Conservation (phyloP, 139 green algal genomes). For the Zygnema circumcarinatum region DNA sequence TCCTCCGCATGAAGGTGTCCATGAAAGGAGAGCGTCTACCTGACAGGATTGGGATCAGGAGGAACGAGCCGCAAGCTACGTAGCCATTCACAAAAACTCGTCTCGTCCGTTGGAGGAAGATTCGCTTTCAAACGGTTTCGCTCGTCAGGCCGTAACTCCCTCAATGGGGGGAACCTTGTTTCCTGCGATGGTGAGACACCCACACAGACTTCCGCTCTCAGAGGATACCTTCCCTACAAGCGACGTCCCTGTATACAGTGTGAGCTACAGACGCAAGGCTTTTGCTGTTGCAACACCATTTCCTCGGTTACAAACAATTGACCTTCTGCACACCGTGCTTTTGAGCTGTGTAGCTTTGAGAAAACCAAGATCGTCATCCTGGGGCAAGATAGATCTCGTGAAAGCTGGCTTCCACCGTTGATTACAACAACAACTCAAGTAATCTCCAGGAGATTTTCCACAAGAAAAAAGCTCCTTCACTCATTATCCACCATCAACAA, state of each 20-base stretch:
- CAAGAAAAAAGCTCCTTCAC: neutral
- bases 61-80: neutral
- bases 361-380: neutral
- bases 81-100: conserved; percentile 55
- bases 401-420: neutral
- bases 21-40: no score
- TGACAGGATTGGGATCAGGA: neutral
- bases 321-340: neutral
- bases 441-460: neutral
- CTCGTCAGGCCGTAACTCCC: conserved; percentile 23
- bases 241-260: neutral
- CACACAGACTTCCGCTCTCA: neutral
- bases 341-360: neutral
- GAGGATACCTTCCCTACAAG: neutral
- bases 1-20: no score
- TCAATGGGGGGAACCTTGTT: conserved; percentile 34
- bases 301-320: neutral
- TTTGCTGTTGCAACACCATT: neutral
- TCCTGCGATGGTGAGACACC: conserved; percentile 13
- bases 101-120: conserved; percentile 44
- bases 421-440: neutral
- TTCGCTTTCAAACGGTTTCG: conserved; percentile 31
- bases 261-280: neutral
- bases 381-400: neutral
- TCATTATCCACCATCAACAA: no score